Percentiles rank a stretch among this genome's conserved stretches.
These are phyloP conservation scores for Coemansia sp. DNA, from an alignment of 371 early-diverging fungal genomes.

Conservation along the genomic window DNA sequence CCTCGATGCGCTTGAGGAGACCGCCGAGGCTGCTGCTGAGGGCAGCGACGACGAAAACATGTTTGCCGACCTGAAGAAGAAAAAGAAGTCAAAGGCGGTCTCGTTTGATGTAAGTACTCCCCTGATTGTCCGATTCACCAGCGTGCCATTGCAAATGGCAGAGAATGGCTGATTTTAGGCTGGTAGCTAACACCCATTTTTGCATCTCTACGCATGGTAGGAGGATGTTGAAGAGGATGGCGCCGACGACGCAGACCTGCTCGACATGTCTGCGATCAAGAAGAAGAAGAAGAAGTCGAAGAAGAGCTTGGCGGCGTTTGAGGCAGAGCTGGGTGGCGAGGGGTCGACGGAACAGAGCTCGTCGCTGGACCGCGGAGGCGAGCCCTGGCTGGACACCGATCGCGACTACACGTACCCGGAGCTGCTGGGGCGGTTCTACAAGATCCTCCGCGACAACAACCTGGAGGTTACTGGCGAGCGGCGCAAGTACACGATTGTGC, in stretches of 20 bases:
- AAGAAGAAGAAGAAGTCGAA: slow-evolving; percentile 95
- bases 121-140: background rate
- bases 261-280: slow-evolving; percentile 80
- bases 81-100: slow-evolving; percentile 46
- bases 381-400: slow-evolving; percentile 84
- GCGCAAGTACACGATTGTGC: slow-evolving; percentile 89
- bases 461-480: slow-evolving; percentile 92
- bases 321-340: slow-evolving; percentile 69
- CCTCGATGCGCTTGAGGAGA: slow-evolving; percentile 34
- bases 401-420: slow-evolving; percentile 95
- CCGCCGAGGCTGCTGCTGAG: slow-evolving; percentile 28
- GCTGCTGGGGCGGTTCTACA: slow-evolving; percentile 91
- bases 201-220: background rate
- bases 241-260: slow-evolving; percentile 59
- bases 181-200: no score
- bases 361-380: slow-evolving; percentile 57
- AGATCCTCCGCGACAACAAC: slow-evolving; percentile 90
- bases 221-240: slow-evolving; percentile 56
- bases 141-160: no score
- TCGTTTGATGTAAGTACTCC: slow-evolving; percentile 23
- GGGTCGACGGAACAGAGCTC: slow-evolving; percentile 49
- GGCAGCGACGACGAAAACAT: slow-evolving; percentile 43
- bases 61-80: slow-evolving; percentile 47
- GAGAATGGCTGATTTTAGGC: no score
- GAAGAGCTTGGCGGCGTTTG: slow-evolving; percentile 76